phyloP scores from a whole-genome alignment of 2,329 filamentous ascomycete genomes.

The Proliferodiscus dingleyae region DNA sequence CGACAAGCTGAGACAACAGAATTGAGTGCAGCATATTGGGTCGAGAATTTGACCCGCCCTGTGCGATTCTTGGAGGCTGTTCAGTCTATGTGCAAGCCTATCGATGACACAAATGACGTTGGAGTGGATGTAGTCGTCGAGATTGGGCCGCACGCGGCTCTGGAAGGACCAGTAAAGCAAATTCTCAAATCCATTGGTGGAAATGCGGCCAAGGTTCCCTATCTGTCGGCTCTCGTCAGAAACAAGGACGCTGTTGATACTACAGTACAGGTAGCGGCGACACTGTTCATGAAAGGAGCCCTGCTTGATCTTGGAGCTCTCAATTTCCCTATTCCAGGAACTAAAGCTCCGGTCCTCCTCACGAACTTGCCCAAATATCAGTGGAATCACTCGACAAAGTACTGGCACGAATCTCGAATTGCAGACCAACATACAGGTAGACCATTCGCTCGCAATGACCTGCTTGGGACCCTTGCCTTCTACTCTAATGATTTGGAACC shows the following conservation, averaged over 20 bases:
- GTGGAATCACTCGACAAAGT: conserved; percentile 22
- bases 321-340: conserved; percentile 38
- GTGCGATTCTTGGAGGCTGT: conserved; percentile 42
- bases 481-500: conserved; percentile 29
- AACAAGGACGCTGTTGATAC: conserved; percentile 45
- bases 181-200: conserved; percentile 38
- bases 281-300: conserved; percentile 42
- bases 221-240: conserved; percentile 41
- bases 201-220: conserved; percentile 36
- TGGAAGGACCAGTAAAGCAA: conserved; percentile 32
- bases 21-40: conserved; percentile 41
- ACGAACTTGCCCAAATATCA: conserved; percentile 21
- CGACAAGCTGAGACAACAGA: conserved; percentile 17
- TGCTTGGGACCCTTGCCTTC: conserved; percentile 39
- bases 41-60: conserved; percentile 40
- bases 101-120: conserved; percentile 2
- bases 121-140: conserved; percentile 25
- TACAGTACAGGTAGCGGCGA: conserved; percentile 40
- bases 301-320: conserved; percentile 41
- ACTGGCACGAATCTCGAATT: conserved; percentile 24
- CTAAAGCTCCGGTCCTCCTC: conserved; percentile 15
- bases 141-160: conserved; percentile 35
- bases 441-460: conserved; percentile 43
- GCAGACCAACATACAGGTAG: conserved; percentile 24
- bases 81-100: conserved; percentile 17